Evolutionary conservation across 306 rosid species (phyloP).

Genomic region (Fagus sylvatica): DNA sequence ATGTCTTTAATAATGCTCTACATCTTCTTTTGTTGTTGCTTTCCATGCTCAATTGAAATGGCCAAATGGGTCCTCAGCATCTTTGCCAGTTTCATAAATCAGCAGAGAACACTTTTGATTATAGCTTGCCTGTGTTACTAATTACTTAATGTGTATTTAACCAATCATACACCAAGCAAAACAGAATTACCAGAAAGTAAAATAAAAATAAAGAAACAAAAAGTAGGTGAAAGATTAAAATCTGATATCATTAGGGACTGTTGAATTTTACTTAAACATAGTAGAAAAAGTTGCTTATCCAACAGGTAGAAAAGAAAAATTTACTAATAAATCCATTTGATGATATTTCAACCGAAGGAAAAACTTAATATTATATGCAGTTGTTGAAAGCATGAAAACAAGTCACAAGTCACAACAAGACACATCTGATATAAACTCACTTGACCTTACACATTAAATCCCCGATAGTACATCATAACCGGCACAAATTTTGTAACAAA

Average conservation of each 20-base stretch:
- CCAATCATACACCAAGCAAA: background rate
- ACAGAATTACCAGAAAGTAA: background rate
- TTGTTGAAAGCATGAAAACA: background rate
- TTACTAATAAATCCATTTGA: no score
- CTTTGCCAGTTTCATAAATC: background rate
- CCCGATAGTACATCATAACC: background rate
- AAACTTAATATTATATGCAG: slow-evolving; percentile 1
- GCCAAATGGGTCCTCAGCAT: background rate
- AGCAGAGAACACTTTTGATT: background rate
- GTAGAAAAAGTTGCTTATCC: no score
- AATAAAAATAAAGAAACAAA: background rate
- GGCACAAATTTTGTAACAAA: background rate
- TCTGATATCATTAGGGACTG: background rate
- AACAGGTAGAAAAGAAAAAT: no score
- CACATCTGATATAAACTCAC: background rate
- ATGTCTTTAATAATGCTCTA: no score
- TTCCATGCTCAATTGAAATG: background rate
- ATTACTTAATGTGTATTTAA: background rate
- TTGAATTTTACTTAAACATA: background rate
- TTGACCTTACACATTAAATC: background rate
- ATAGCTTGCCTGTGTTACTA: background rate
- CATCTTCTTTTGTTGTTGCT: no score
- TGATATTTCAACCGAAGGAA: background rate
- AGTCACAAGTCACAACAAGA: background rate
- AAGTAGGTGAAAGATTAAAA: background rate